Evolutionary conservation across 2,329 filamentous ascomycete genomes (phyloP).

Genomic region (Alternaria dauci): DNA sequence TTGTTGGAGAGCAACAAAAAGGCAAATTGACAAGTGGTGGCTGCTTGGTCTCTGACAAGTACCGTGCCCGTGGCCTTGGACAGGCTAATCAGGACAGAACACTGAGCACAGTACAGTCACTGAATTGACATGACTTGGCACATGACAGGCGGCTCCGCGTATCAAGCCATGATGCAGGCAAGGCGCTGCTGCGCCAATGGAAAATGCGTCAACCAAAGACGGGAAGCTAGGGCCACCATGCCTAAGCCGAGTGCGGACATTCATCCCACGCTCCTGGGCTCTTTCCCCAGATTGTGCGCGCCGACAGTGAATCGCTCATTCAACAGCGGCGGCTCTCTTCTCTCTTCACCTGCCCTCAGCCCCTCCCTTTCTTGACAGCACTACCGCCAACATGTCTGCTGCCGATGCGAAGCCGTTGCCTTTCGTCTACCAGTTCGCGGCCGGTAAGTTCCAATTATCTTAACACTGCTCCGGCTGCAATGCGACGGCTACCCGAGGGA

Average conservation of each 20-base stretch:
- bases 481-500: constrained; percentile 17
- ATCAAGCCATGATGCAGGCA: neutral
- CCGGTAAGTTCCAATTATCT: constrained; percentile 66
- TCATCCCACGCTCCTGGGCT: constrained; percentile 38
- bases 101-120: neutral
- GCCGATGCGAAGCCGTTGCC: constrained; percentile 76
- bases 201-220: constrained; percentile 27
- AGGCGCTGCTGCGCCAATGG: constrained; percentile 21
- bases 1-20: no score
- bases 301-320: constrained; percentile 21
- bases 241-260: constrained; percentile 20
- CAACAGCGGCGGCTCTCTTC: constrained; percentile 26
- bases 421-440: constrained; percentile 94
- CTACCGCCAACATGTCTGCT: constrained; percentile 53
- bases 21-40: neutral
- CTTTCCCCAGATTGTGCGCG: constrained; percentile 42
- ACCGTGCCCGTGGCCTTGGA: neutral
- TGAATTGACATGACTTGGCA: constrained; percentile 12
- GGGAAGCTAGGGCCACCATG: constrained; percentile 30
- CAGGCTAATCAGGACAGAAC: constrained; percentile 1
- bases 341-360: constrained; percentile 19
- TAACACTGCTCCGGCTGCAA: constrained; percentile 33
- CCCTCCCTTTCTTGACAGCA: constrained; percentile 15
- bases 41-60: neutral
- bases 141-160: neutral